phyloP scores from a whole-genome alignment of 73 alveolate genomes.

The Diophrys appendiculata region DNA sequence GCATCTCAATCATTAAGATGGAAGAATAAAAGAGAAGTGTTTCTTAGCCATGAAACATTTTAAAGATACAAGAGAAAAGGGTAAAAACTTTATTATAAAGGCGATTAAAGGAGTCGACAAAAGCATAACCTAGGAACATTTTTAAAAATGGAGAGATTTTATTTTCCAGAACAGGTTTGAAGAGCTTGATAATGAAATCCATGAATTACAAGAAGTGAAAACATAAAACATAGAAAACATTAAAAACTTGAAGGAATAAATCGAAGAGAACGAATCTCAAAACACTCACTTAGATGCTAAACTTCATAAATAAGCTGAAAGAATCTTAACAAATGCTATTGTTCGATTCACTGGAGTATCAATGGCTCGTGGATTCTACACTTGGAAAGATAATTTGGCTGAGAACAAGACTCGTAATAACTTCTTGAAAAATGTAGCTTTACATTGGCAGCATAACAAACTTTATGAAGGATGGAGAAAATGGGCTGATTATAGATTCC shows the following conservation, averaged over 20 bases:
- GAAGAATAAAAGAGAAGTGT: not conserved
- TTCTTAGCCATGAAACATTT: constrained; percentile 29
- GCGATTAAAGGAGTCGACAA: constrained; percentile 31
- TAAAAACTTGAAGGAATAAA: constrained; percentile 7
- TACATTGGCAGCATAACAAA: constrained; percentile 29
- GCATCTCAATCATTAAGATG: constrained; percentile 16
- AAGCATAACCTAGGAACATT: constrained; percentile 16
- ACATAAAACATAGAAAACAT: constrained; percentile 21
- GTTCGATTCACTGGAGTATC: constrained; percentile 20
- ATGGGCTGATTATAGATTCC: constrained; percentile 32
- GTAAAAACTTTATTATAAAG: constrained; percentile 25
- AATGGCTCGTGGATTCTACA: constrained; percentile 49
- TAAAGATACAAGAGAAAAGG: constrained; percentile 7
- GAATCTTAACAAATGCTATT: constrained; percentile 42
- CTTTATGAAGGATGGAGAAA: constrained; percentile 35
- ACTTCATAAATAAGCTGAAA: constrained; percentile 31
- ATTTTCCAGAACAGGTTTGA: constrained; percentile 13
- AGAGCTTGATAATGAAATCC: constrained; percentile 26
- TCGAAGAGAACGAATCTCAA: constrained; percentile 29
- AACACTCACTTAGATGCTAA: constrained; percentile 33
- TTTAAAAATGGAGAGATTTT: constrained; percentile 26
- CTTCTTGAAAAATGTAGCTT: constrained; percentile 8
- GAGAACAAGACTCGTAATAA: constrained; percentile 10
- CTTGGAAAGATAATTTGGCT: constrained; percentile 38
- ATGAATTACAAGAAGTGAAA: constrained; percentile 18